phyloP scores from a whole-genome alignment of 1,284 basidiomycete genomes.

The Leccinum subspadiceum region DNA sequence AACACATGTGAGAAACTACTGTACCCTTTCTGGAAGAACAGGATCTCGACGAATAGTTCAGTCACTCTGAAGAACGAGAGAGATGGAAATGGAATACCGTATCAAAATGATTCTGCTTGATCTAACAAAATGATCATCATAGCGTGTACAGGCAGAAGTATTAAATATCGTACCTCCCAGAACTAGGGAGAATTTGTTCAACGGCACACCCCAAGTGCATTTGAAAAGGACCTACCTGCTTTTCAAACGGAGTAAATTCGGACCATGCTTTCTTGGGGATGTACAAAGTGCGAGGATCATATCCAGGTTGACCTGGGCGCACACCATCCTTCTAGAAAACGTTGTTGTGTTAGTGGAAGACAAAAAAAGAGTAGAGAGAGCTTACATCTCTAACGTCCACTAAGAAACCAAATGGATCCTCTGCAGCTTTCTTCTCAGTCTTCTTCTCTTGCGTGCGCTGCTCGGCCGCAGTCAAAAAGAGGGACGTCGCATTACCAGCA shows the following conservation, averaged over 20 bases:
- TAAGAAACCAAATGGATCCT: conserved; percentile 85
- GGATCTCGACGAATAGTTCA: conserved; percentile 47
- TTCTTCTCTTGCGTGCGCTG: conserved; percentile 74
- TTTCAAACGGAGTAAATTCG: conserved; percentile 94
- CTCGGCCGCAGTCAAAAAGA: conserved; percentile 87
- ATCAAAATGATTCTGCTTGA: conserved; percentile 94
- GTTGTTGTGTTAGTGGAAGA: background rate
- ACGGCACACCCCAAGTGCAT: background rate
- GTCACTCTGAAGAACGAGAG: background rate
- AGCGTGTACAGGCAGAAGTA: background rate
- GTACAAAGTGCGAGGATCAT: conserved; percentile 88
- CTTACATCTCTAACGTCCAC: conserved; percentile 72
- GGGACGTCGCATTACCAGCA: conserved; percentile 28
- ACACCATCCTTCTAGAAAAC: conserved; percentile 74
- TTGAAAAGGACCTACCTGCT: conserved; percentile 54
- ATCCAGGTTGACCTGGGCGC: conserved; percentile 80
- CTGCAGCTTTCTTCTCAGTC: conserved; percentile 77
- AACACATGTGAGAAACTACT: conserved; percentile 19
- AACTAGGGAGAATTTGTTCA: conserved; percentile 52
- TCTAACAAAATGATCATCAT: conserved; percentile 39
- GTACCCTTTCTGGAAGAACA: conserved; percentile 98
- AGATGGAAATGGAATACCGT: conserved; percentile 47
- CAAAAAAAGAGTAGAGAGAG: conserved; percentile 5
- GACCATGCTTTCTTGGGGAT: conserved; percentile 82
- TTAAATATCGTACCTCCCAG: conserved; percentile 67